These are phyloP conservation scores for Suillus variegatus DNA, from an alignment of 768 basidiomycete genomes.

Conservation along the genomic window DNA sequence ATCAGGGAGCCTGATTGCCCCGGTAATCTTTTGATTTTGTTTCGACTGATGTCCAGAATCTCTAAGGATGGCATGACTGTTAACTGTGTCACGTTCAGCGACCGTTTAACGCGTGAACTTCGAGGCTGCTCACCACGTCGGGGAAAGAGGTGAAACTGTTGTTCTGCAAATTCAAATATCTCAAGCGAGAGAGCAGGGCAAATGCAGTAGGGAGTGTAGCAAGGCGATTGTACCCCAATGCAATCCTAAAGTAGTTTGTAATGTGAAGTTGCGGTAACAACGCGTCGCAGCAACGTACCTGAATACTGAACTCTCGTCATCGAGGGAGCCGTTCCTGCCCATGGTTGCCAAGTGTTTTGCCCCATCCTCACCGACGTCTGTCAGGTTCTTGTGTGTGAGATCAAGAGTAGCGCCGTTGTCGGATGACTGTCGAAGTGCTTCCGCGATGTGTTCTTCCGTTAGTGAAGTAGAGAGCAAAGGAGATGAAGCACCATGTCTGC, in stretches of 20 bases:
- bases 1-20: conserved; percentile 75
- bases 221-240: conserved; percentile 84
- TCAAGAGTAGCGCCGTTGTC: conserved; percentile 86
- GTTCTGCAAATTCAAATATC: conserved; percentile 86
- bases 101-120: conserved; percentile 8
- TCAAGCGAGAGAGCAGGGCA: conserved; percentile 65
- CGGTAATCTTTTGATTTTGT: conserved; percentile 83
- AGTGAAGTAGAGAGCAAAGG: conserved; percentile 43
- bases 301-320: conserved; percentile 56
- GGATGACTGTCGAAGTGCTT: conserved; percentile 64
- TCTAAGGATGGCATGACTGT: conserved; percentile 86
- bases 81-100: conserved; percentile 49
- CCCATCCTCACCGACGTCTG: conserved; percentile 74
- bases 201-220: conserved; percentile 76
- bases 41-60: conserved; percentile 92
- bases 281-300: conserved; percentile 46
- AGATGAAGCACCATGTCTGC: conserved; percentile 29
- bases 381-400: conserved; percentile 76
- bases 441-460: conserved; percentile 56
- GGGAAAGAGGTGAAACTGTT: conserved; percentile 86
- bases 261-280: conserved; percentile 12
- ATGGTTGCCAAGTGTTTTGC: conserved; percentile 73
- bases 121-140: conserved; percentile 65
- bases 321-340: conserved; percentile 44
- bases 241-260: conserved; percentile 55